These are phyloP conservation scores for Nepenthes gracilis DNA, from an alignment of 148 eudicot genomes.

Conservation along the genomic window DNA sequence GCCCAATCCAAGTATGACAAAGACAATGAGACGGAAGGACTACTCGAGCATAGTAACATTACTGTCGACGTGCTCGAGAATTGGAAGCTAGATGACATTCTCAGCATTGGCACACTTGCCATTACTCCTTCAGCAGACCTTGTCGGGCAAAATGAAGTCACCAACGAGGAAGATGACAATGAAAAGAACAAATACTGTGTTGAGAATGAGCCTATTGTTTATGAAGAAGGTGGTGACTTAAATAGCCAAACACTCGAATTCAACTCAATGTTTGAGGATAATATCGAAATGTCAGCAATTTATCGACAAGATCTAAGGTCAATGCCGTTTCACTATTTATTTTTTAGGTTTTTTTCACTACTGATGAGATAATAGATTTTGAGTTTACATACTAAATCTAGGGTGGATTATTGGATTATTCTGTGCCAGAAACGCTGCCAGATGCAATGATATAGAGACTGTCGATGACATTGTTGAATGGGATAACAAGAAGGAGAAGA, in stretches of 20 bases:
- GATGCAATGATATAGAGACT: constrained; percentile 6
- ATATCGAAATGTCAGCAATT: background rate
- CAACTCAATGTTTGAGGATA: background rate
- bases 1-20: background rate
- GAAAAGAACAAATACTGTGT: constrained; percentile 2
- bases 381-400: too few species aligned
- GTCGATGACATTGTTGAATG: constrained; percentile 1
- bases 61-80: constrained; percentile 18
- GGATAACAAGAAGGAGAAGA: constrained; percentile 9
- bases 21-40: constrained; percentile 4
- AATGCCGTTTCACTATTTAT: too few species aligned
- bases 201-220: background rate
- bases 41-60: constrained; percentile 9
- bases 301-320: background rate
- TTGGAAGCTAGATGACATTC: constrained; percentile 40
- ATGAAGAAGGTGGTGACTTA: constrained; percentile 5
- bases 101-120: constrained; percentile 56
- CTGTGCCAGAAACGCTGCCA: constrained; percentile 5
- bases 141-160: constrained; percentile 1
- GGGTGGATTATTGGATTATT: too few species aligned
- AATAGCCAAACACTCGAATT: background rate
- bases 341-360: too few species aligned
- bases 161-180: constrained; percentile 3
- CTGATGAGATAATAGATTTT: too few species aligned
- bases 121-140: constrained; percentile 24